Percentiles rank a stretch among this genome's conserved stretches.
Evolutionary conservation across 345 rosid species (phyloP).

Genomic region (Corchorus capsularis): DNA sequence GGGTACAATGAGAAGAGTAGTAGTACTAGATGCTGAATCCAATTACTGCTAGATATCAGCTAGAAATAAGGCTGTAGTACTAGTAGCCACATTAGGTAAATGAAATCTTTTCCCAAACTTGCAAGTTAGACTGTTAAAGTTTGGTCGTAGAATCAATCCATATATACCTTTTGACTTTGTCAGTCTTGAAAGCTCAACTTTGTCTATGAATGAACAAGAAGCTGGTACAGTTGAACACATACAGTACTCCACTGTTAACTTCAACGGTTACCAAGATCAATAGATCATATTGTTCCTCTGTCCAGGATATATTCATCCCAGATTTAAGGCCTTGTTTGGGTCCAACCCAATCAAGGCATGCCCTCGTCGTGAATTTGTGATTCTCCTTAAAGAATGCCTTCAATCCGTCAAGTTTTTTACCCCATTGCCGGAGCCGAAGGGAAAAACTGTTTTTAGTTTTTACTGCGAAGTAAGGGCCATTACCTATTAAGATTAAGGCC

Average conservation of each 20-base stretch:
- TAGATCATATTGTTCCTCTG: no score
- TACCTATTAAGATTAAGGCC: background rate
- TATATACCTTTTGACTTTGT: background rate
- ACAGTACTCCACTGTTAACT: no score
- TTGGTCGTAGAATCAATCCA: background rate
- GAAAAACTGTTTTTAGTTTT: background rate
- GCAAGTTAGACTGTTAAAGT: background rate
- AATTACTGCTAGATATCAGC: background rate
- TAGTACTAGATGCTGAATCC: background rate
- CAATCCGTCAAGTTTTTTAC: background rate
- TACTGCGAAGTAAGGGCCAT: background rate
- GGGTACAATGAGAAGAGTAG: background rate
- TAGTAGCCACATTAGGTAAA: background rate
- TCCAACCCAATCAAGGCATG: no score
- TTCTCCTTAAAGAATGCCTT: background rate
- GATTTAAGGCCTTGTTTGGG: no score
- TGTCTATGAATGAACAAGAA: no score
- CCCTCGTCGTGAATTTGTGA: background rate
- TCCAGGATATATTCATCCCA: no score
- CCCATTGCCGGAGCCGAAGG: background rate
- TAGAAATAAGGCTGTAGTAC: background rate
- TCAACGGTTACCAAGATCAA: no score
- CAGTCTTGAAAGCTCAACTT: no score
- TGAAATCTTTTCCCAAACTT: background rate
- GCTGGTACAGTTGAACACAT: no score